Evolutionary conservation across 1,284 basidiomycete genomes (phyloP).

Genomic region (Heterobasidion parviporum): DNA sequence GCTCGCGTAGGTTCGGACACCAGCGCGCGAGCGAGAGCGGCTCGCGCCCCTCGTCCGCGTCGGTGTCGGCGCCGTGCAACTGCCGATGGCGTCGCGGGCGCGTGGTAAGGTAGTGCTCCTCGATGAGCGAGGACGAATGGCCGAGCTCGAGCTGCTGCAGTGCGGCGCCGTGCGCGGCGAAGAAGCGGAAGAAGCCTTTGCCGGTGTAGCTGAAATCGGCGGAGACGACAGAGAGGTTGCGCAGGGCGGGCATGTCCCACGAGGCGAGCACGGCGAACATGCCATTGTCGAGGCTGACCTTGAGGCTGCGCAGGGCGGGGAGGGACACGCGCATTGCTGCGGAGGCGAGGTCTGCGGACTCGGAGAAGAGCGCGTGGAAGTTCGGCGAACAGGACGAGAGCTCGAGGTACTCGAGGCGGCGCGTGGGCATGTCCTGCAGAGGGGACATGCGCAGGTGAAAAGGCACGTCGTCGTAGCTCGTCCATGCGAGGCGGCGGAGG

Average conservation of each 20-base stretch:
- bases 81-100: slow-evolving; percentile 21
- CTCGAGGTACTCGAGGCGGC: slow-evolving; percentile 47
- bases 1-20: slow-evolving; percentile 58
- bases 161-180: slow-evolving; percentile 52
- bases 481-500: slow-evolving; percentile 55
- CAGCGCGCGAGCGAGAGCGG: slow-evolving; percentile 44
- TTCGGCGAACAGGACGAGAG: slow-evolving; percentile 35
- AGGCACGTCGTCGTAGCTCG: slow-evolving; percentile 58
- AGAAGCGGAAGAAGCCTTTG: slow-evolving; percentile 55
- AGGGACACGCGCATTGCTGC: slow-evolving; percentile 26
- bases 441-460: slow-evolving; percentile 51
- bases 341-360: slow-evolving; percentile 13
- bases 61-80: slow-evolving; percentile 15
- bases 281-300: slow-evolving; percentile 60
- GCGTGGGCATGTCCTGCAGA: slow-evolving; percentile 39
- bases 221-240: slow-evolving; percentile 55
- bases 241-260: slow-evolving; percentile 50
- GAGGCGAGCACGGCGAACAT: slow-evolving; percentile 56
- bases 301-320: slow-evolving; percentile 55
- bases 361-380: slow-evolving; percentile 17
- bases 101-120: slow-evolving; percentile 51
- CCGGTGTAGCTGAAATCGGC: slow-evolving; percentile 61
- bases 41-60: slow-evolving; percentile 5
- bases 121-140: slow-evolving; percentile 55
- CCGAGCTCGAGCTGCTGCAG: slow-evolving; percentile 62